Base-by-base conservation (phyloP, 1,284 basidiomycete genomes). In the Sporisorium exsertum region DNA sequence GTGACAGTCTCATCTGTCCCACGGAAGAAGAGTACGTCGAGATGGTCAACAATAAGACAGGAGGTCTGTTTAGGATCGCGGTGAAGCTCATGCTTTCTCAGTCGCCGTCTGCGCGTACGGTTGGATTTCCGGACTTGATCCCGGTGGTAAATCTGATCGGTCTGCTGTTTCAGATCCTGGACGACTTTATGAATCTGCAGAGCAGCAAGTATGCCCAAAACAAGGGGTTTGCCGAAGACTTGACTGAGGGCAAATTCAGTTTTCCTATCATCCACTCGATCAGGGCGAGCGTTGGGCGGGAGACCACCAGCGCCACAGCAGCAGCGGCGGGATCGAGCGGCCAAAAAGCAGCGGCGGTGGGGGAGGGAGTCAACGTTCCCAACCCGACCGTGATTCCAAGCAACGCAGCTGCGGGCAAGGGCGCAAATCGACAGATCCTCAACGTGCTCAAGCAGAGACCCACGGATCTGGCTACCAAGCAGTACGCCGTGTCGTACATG, bases 11-110 rank as follows among this genome's bases (percentile, higher is more conserved):
- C 24, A 91, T 90, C 58, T 98, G 96, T 85, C 96, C 97, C 1
- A 94, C 92, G 0, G 96, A 99, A 86, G 92, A 94, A 64, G 94
- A 98, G 81, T 99, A 99, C 78, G 89, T 99, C 50, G 88, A 90
- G 27, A 99, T 99, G 96, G 95, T 98, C 40, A 94, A 95, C 86
- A 93, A 97, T 96, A 96, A 99, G 86, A 99, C 96, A 0, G 96
- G 97, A 0, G 95, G 96, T 1, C 88, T 99, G 13, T 92, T 99
- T 79, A 88, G 96, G 15, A 91, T 99, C 55, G 94, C 93, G 0
- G 90, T 97, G 84, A 97, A 95, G 86, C 89, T 99, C 35, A 96
- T 99, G 94, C 95, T 95, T 92, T 94, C 93, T 0, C 75, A 81
- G 46, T 74, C 69, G 6, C 61, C 65, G 2, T 2, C 58, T 1